Evolutionary conservation across 2,329 filamentous ascomycete species (phyloP).

Genomic region (Dactylellina leptospora): DNA sequence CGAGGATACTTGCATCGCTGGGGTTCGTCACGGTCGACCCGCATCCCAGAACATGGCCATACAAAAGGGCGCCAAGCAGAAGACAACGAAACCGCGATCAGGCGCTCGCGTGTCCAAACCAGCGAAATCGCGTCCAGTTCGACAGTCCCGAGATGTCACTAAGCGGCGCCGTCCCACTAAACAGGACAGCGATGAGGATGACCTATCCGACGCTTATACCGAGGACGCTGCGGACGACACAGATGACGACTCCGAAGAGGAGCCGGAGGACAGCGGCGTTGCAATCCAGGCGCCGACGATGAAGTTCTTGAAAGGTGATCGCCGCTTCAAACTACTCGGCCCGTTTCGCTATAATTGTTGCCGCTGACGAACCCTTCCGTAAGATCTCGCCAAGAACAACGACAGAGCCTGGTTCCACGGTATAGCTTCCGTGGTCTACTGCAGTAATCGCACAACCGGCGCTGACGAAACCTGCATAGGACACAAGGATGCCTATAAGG

Average conservation of each 20-base stretch:
- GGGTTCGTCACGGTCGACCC: too few relatives aligned
- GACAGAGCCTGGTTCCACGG: constrained; percentile 69
- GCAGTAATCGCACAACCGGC: too few relatives aligned
- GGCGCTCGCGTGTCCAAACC: too few relatives aligned
- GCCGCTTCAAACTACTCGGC: neutral
- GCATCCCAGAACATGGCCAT: too few relatives aligned
- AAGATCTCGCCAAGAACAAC: constrained; percentile 70
- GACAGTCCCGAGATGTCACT: too few relatives aligned
- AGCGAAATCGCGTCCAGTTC: too few relatives aligned
- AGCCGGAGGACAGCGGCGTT: neutral
- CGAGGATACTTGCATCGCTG: too few relatives aligned
- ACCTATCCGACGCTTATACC: too few relatives aligned
- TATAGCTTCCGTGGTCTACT: constrained; percentile 56
- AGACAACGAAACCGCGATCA: too few relatives aligned
- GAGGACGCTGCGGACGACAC: neutral
- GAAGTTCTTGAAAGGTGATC: constrained; percentile 64
- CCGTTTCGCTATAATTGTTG: neutral
- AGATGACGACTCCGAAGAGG: constrained; percentile 8
- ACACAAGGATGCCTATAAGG: constrained; percentile 83
- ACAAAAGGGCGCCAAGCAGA: too few relatives aligned
- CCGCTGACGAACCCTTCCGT: neutral
- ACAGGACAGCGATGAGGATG: too few relatives aligned
- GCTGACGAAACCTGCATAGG: constrained; percentile 3
- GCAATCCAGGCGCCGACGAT: constrained; percentile 61
- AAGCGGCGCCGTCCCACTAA: too few relatives aligned